Percentiles rank a stretch among this genome's conserved stretches.
Conservation (phyloP, 2,329 filamentous ascomycete genomes). For the Sphaerulina populicola region DNA sequence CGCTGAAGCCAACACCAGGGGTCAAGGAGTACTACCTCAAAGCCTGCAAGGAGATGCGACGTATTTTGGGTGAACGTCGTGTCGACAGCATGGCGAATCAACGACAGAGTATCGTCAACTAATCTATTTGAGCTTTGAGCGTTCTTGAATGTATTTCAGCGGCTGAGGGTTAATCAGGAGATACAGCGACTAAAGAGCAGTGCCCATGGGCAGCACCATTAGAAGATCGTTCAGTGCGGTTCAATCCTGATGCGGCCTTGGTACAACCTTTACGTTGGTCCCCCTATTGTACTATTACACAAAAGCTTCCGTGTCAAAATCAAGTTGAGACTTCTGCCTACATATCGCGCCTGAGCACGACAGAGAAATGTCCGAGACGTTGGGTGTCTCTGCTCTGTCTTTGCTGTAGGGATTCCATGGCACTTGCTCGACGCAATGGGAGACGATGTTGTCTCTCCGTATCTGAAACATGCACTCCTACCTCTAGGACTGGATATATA, state of each 20-base stretch:
- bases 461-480: not conserved
- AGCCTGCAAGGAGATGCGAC: conserved; percentile 46
- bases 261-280: no score
- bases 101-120: conserved; percentile 18
- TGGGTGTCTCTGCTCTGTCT: not conserved
- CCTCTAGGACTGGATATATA: not conserved
- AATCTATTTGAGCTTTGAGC: not conserved
- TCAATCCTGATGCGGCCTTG: not conserved
- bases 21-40: conserved; percentile 48
- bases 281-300: not conserved
- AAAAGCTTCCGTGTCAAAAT: not conserved
- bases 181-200: not conserved
- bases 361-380: not conserved
- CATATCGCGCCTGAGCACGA: not conserved
- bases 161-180: not conserved
- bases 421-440: not conserved
- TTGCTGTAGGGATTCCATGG: not conserved
- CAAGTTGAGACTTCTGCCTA: not conserved
- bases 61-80: conserved; percentile 34
- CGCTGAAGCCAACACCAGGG: conserved; percentile 44
- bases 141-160: conserved; percentile 1
- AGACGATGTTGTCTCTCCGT: not conserved
- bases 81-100: conserved; percentile 4
- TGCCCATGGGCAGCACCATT: not conserved
- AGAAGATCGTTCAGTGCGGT: not conserved